Base-by-base conservation (phyloP, 441 rosid species). In the Theobroma grandiflorum region DNA sequence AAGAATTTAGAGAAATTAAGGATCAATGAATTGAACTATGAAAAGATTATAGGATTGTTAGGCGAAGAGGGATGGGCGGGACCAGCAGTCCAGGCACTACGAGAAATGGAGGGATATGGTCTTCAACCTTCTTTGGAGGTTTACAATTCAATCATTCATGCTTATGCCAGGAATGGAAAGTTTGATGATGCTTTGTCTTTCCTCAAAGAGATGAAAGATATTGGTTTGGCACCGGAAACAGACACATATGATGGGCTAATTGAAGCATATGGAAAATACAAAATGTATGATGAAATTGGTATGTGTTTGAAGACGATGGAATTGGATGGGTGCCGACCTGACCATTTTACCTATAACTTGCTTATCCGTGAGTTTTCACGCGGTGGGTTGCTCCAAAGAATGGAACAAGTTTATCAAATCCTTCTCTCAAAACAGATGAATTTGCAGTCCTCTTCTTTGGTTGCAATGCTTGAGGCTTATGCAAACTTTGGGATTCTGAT, bases 381-480 rank as follows among this genome's bases (percentile, higher is more conserved):
- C 15, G 96, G 87, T 18, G 97, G 94, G 22, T 84, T 91, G 89
- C 87, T 92, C 47, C 82, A 84, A 57, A 87, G 88, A 73, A 93
- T 94, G 96, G 96, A 93, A 87, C 83, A 76, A 33, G 76, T 82
- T 35, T 83, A 90, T 78, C 89, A 70, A 61, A 81, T 82, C 0
- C 72, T 89, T 85, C 80, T 85, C 78, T 85, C 88, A 0, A 90
- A 86, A 81, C 86, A 83, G 87, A 88, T 94, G 90, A 82, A 83
- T 55, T 70, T 89, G 18, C 85, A 85, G 70, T 79, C 94, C 38
- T 82, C 83, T 76, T 84, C 94, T 61, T 82, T 86, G 85, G 12
- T 89, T 73, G 87, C 89, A 0, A 89, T 94, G 92, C 91, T 94
- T 1, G 91, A 89, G 77, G 91, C 89, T 74, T 94, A 94, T 79